These are phyloP conservation scores for Hypoxylon sp. DNA, from an alignment of 2,329 filamentous ascomycete species.

Conservation along the genomic window DNA sequence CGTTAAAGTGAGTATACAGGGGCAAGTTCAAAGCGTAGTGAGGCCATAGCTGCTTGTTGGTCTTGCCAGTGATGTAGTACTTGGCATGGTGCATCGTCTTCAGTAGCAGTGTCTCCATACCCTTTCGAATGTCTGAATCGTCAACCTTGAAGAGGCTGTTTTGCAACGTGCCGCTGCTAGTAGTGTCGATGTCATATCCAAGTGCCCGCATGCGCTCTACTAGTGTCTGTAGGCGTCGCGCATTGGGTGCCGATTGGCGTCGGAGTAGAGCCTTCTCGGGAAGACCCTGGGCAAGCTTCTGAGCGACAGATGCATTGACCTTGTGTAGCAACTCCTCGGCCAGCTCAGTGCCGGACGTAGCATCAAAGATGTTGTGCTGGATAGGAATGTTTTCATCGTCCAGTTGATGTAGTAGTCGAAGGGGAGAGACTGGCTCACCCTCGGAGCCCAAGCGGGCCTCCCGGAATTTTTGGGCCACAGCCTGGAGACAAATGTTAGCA, in stretches of 20 bases:
- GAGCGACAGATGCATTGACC: constrained; percentile 87
- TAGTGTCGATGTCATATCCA: constrained; percentile 87
- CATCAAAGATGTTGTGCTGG: constrained; percentile 95
- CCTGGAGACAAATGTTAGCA: constrained; percentile 52
- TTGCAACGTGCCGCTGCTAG: constrained; percentile 89
- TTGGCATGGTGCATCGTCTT: constrained; percentile 98
- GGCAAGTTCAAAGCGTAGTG: constrained; percentile 95
- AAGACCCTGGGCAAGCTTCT: constrained; percentile 79
- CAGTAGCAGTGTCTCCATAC: constrained; percentile 94
- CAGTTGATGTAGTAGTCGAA: constrained; percentile 90
- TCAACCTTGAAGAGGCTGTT: constrained; percentile 95
- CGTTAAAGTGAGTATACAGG: constrained; percentile 96
- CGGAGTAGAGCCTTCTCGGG: constrained; percentile 94
- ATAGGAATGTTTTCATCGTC: constrained; percentile 99
- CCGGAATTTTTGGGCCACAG: constrained; percentile 88
- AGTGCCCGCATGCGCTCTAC: constrained; percentile 92
- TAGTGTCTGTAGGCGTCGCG: constrained; percentile 87
- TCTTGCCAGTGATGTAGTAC: constrained; percentile 88
- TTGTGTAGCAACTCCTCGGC: constrained; percentile 96
- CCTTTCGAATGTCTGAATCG: constrained; percentile 88
- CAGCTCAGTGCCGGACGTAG: constrained; percentile 86
- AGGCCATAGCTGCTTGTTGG: constrained; percentile 77
- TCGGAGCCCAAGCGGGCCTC: constrained; percentile 85
- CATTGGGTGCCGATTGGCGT: constrained; percentile 84
- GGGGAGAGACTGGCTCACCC: constrained; percentile 79